These are phyloP conservation scores for Fusarium staphyleae DNA, from an alignment of 2,329 filamentous ascomycete species.

Conservation along the genomic window DNA sequence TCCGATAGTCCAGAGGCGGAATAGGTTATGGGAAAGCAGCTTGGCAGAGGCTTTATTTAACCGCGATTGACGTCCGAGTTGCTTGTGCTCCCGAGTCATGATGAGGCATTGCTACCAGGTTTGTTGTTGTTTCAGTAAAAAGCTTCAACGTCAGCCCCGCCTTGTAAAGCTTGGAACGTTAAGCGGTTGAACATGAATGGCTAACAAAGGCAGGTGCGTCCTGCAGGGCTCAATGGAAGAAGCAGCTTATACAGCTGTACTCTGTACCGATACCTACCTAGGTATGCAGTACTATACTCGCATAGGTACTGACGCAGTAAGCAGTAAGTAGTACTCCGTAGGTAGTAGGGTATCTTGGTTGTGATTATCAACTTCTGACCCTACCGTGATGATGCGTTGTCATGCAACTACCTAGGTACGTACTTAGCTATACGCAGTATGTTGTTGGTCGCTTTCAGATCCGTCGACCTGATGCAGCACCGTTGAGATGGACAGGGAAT, in stretches of 20 bases:
- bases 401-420: too few relatives aligned
- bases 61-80: too few relatives aligned
- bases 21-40: too few relatives aligned
- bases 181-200: slow-evolving; percentile 16
- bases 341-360: background rate
- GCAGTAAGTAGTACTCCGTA: too few relatives aligned
- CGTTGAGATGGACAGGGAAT: background rate
- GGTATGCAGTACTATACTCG: too few relatives aligned
- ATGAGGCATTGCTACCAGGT: slow-evolving; percentile 14
- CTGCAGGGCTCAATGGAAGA: slow-evolving; percentile 1
- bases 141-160: slow-evolving; percentile 8
- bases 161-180: too few relatives aligned
- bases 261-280: too few relatives aligned
- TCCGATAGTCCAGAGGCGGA: too few relatives aligned
- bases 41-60: too few relatives aligned
- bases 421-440: too few relatives aligned
- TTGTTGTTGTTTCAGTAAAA: slow-evolving; percentile 28
- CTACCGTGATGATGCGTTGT: background rate
- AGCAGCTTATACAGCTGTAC: background rate
- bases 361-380: slow-evolving; percentile 4
- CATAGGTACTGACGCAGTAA: too few relatives aligned
- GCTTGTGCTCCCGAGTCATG: slow-evolving; percentile 31
- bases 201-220: background rate
- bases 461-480: slow-evolving; percentile 4
- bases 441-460: background rate